Evolutionary conservation across 495 filamentous ascomycete species (phyloP), one percentile per base, ranked within the genome.

Genomic region (Aeminium ludgeri): DNA sequence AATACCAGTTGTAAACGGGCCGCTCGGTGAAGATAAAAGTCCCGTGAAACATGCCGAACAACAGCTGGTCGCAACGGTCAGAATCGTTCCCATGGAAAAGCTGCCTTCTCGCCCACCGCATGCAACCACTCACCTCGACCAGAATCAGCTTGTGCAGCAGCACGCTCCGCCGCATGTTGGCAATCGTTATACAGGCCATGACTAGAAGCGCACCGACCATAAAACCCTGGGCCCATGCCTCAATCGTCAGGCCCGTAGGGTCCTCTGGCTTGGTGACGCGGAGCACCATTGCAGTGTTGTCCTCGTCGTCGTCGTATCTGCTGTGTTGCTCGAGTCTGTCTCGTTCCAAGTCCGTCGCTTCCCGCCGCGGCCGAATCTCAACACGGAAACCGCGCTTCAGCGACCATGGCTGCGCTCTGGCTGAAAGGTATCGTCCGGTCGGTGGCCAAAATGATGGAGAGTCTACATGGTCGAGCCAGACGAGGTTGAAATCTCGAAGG

Each of bases 71-170:
- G 19, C 12, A 39, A 35, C 20, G 13, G 23, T 40, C 39, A 47
- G 32, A 19, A 23, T 16, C 15, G 6, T 8, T 10, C 8, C 20
- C 13, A 30, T 6, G 30, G 11, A 11, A 6, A 13, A 36, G 30
- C 31, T 15, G 23, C 23, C 23, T 25, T 8, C 23, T 25, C 3
- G 23, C 3, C 8, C 23, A 25, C 8, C 23, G 4, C 4, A 3
- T 4, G 30, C 16, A 10, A 23, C 0, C 37, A 39, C 38, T 12
- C 41, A 59, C 57, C 48, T 62, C 56, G 37, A 62, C 30, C 10
- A 60, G 40, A 52, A 62, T 62, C 19, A 62, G 41, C 49, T 62
- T 62, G 38, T 62, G 59, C 12, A 62, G 50, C 10, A 61, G 36
- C 0, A 56, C 52, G 7, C 54, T 46, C 23, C 49, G 48, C 1